A percentile compares a stretch with the other conserved stretches of the same genome.
phyloP scores from a whole-genome alignment of 75 land plant species.

The Azolla pinnata region DNA sequence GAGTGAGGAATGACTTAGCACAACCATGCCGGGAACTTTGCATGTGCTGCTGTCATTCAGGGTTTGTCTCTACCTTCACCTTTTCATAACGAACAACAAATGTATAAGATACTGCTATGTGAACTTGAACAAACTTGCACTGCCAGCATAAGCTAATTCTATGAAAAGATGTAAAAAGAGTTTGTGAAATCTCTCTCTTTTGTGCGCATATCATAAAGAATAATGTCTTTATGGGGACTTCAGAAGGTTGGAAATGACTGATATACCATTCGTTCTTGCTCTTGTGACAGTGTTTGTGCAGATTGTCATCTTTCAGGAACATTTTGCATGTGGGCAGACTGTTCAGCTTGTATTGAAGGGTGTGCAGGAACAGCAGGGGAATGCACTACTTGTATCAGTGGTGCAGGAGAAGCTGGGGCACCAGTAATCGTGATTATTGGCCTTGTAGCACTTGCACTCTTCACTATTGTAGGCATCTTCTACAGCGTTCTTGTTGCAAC shows the following conservation, averaged over 20 bases:
- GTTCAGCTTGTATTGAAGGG: slow-evolving; percentile 83
- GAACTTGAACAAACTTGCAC: too few relatives aligned
- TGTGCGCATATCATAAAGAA: too few relatives aligned
- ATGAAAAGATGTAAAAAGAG: too few relatives aligned
- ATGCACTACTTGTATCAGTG: slow-evolving; percentile 76
- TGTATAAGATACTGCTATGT: too few relatives aligned
- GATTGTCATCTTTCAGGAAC: slow-evolving; percentile 96
- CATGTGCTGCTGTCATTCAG: slow-evolving; percentile 92
- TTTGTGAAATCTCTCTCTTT: too few relatives aligned
- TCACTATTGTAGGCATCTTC: slow-evolving; percentile 85
- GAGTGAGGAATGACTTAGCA: slow-evolving; percentile 83
- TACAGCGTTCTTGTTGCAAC: slow-evolving; percentile 93
- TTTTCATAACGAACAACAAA: too few relatives aligned
- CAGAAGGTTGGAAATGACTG: too few relatives aligned
- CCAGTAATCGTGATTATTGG: slow-evolving; percentile 80
- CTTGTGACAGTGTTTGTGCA: slow-evolving; percentile 62
- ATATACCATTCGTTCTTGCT: too few relatives aligned
- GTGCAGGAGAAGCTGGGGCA: slow-evolving; percentile 93
- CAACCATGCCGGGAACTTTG: slow-evolving; percentile 92
- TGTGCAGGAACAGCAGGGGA: slow-evolving; percentile 82
- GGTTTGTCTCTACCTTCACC: too few relatives aligned
- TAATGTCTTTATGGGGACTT: too few relatives aligned
- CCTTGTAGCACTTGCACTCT: slow-evolving; percentile 65
- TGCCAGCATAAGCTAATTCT: too few relatives aligned
- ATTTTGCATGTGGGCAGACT: slow-evolving; percentile 97